These are phyloP conservation scores for Suillus occidentalis DNA, from an alignment of 768 basidiomycete genomes.

Conservation along the genomic window DNA sequence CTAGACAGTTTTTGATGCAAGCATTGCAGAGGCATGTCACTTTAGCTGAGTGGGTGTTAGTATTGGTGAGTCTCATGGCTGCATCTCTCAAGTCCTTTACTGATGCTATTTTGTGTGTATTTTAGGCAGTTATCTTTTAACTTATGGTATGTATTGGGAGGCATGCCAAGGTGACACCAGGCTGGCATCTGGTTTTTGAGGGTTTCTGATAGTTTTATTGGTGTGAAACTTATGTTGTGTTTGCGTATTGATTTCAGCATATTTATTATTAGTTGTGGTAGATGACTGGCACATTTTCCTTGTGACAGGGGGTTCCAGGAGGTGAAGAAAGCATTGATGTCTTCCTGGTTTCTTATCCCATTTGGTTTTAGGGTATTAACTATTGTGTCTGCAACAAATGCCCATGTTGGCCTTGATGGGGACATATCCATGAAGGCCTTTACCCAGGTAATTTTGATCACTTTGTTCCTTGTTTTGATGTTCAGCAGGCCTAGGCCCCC, in stretches of 20 bases:
- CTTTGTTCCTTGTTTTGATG: not conserved
- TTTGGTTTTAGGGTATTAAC: not conserved
- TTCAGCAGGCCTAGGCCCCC: not conserved
- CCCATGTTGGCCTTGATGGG: not conserved
- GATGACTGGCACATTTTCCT: not conserved
- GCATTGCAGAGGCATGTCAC: not conserved
- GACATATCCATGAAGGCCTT: constrained; percentile 19
- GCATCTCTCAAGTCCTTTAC: not conserved
- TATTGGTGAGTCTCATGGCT: not conserved
- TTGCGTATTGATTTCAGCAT: not conserved
- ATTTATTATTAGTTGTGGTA: not conserved
- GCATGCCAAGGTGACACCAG: not conserved
- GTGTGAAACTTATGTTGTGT: not conserved
- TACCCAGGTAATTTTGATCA: not conserved
- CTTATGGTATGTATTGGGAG: not conserved
- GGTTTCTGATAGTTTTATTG: not conserved
- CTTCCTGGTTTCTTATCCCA: rapidly evolving
- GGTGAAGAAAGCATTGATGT: not conserved
- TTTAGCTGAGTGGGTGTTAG: not conserved
- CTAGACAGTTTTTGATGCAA: not conserved
- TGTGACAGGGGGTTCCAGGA: not conserved
- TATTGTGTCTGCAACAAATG: not conserved
- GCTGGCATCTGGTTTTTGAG: not conserved
- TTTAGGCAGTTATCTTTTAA: not conserved
- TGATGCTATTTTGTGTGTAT: not conserved